A percentile compares a stretch with the other conserved stretches of the same genome.
Evolutionary conservation across 139 green algal species (phyloP).

Genomic region (Tetradesmus obliquus): DNA sequence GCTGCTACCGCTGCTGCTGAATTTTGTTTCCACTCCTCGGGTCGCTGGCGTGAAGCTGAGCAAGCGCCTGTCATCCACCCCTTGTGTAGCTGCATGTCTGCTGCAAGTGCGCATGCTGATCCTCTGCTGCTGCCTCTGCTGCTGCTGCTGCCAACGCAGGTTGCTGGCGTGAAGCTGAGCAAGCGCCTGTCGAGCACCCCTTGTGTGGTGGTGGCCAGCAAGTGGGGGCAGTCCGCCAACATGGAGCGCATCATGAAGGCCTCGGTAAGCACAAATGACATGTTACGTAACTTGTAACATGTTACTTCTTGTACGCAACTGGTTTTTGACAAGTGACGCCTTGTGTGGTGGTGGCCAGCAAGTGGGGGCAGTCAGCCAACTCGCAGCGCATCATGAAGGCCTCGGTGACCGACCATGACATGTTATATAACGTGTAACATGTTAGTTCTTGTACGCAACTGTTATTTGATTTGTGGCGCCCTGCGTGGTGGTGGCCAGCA

Average conservation of each 20-base stretch:
- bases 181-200: slow-evolving; percentile 88
- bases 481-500: slow-evolving; percentile 90
- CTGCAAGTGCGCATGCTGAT: no score
- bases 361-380: slow-evolving; percentile 97
- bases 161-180: slow-evolving; percentile 77
- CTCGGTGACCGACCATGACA: slow-evolving; percentile 53
- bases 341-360: slow-evolving; percentile 90
- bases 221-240: slow-evolving; percentile 97
- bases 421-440: not conserved
- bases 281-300: not conserved
- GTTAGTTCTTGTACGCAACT: not conserved
- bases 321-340: not conserved
- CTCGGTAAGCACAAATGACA: slow-evolving; percentile 54
- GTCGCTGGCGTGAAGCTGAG: slow-evolving; percentile 77
- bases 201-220: slow-evolving; percentile 93
- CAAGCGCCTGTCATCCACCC: slow-evolving; percentile 85
- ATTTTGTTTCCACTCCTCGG: not conserved
- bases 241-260: slow-evolving; percentile 98
- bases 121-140: not conserved
- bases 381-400: slow-evolving; percentile 97
- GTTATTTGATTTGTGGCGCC: not conserved
- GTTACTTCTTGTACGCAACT: not conserved
- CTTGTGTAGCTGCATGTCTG: slow-evolving; percentile 59
- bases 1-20: not conserved
- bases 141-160: slow-evolving; percentile 2